Evolutionary conservation across 192 early-diverging fungal genomes (phyloP), one percentile per base, ranked within the genome.

Genomic region (Coemansia sp.): DNA sequence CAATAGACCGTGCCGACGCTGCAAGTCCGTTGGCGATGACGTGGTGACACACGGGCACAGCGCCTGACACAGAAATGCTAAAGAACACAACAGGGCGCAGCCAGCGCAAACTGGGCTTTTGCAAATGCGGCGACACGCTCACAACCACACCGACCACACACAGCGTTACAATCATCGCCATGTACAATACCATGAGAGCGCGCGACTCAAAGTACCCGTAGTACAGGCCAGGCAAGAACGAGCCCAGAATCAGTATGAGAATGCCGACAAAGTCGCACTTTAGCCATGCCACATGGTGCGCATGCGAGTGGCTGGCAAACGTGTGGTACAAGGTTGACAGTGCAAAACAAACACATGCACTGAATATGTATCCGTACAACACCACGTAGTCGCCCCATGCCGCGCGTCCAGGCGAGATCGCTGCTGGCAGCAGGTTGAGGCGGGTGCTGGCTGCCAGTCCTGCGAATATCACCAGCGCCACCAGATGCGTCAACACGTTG

Each of bases 191-290:
- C 69, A 83, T 85, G n/a, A 71, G 73, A n/a, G 27, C 58, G 1
- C 80, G 73, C 57, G 85, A 62, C 75, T 88, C 89, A 64, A 83
- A 88, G 60, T 89, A 88, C 48, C 69, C 62, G 72, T 84, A 84
- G 71, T 62, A 81, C 53, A 81, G 55, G 5, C 76, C 22, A 1
- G 82, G 78, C 41, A 75, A 65, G 59, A 68, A 84, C 22, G 82
- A 84, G 0, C 78, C 78, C 43, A 89, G 84, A 54, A 93, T 94
- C 45, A 95, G 78, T 12, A 86, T 65, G 18, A 93, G 90, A 61
- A 96, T 98, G 14, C 94, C 94, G 20, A 91, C 83, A 84, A 95
- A 98, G 73, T 96, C 95, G 59, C 91, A 91, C 70, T 92, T 86
- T 82, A 93, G 96, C 89, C 90, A 94, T 3, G 61, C 72, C 29